Conservation (phyloP, 2,329 filamentous ascomycete species). For the Arthrobotrys conoides region DNA sequence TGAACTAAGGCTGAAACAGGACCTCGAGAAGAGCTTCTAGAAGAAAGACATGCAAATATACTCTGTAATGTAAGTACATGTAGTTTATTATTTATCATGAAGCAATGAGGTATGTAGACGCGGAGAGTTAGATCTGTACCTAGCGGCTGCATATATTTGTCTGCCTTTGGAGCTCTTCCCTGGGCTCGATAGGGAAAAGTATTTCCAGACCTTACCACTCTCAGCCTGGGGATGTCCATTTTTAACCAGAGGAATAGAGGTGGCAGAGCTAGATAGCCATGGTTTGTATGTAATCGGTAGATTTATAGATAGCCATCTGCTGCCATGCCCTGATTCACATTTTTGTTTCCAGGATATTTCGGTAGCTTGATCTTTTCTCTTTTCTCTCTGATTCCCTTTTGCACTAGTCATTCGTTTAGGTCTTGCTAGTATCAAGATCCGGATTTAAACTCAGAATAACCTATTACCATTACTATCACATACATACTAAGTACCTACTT, state of each 20-base stretch:
- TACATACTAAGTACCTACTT: no score
- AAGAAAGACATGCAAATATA: constrained; percentile 39
- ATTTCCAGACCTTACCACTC: constrained; percentile 32
- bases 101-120: constrained; percentile 48
- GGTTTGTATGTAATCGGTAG: constrained; percentile 26
- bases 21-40: constrained; percentile 57
- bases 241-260: constrained; percentile 21
- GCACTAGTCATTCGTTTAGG: constrained; percentile 45
- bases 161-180: constrained; percentile 52
- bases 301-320: constrained; percentile 53
- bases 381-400: constrained; percentile 29
- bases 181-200: constrained; percentile 36
- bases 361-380: constrained; percentile 50
- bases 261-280: constrained; percentile 38
- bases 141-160: constrained; percentile 44
- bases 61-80: no score
- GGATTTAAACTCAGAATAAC: constrained; percentile 55
- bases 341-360: constrained; percentile 54
- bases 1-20: constrained; percentile 60
- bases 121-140: constrained; percentile 53
- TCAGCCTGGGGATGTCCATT: constrained; percentile 31
- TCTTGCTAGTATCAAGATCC: constrained; percentile 58
- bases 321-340: constrained; percentile 38
- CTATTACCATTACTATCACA: neutral
- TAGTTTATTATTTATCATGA: constrained; percentile 33